Evolutionary conservation across 1,284 basidiomycete genomes (phyloP).

Genomic region (Sutorius eximius): DNA sequence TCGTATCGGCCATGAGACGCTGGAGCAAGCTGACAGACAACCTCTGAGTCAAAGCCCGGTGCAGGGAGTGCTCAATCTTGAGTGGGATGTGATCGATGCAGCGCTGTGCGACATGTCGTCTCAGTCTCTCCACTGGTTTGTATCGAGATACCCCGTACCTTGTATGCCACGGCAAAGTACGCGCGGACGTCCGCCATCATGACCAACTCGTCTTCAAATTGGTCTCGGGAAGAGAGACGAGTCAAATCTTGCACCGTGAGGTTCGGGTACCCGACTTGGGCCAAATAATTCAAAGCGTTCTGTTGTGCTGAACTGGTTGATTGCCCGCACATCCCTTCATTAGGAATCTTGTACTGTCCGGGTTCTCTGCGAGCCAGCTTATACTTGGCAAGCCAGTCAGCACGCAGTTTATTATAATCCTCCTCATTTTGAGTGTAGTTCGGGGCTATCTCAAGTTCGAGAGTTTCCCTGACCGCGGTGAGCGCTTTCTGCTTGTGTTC

Average conservation of each 20-base stretch:
- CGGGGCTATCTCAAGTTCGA: slow-evolving; percentile 31
- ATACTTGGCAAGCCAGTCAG: slow-evolving; percentile 22
- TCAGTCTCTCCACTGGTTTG: neutral
- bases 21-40: slow-evolving; percentile 44
- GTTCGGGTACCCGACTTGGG: slow-evolving; percentile 23
- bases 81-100: slow-evolving; percentile 53
- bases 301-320: neutral
- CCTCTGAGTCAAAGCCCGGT: slow-evolving; percentile 39
- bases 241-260: slow-evolving; percentile 23
- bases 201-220: slow-evolving; percentile 40
- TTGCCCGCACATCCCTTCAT: too few species aligned
- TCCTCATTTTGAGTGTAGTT: slow-evolving; percentile 36
- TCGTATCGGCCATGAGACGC: slow-evolving; percentile 31
- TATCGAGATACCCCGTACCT: slow-evolving; percentile 30
- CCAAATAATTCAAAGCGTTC: slow-evolving; percentile 18
- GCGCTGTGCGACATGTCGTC: slow-evolving; percentile 38
- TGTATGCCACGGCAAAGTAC: slow-evolving; percentile 51
- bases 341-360: too few species aligned
- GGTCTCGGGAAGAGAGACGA: slow-evolving; percentile 16
- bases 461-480: slow-evolving; percentile 17
- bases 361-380: slow-evolving; percentile 10
- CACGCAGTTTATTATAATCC: slow-evolving; percentile 27
- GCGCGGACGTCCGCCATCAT: slow-evolving; percentile 55
- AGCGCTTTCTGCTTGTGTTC: slow-evolving; percentile 15
- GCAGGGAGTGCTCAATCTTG: slow-evolving; percentile 50